A percentile compares a stretch with the other conserved stretches of the same genome.
Conservation (phyloP, 257 asterid species). For the Solanum boliviense region DNA sequence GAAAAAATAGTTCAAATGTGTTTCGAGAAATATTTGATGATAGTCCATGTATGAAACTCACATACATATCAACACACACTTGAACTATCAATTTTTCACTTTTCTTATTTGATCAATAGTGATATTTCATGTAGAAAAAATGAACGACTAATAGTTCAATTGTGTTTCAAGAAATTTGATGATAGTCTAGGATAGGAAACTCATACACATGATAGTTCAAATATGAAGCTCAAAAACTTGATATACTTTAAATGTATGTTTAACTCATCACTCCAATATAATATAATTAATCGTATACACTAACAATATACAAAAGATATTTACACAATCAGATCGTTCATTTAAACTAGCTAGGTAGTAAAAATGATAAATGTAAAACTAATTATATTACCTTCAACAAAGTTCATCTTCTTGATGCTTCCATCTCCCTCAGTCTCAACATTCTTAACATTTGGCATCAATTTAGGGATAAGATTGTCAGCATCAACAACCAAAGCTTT, state of each 20-base stretch:
- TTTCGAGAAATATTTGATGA: too few species aligned
- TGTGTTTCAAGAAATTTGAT: too few species aligned
- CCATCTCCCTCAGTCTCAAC: not conserved
- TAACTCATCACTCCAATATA: too few species aligned
- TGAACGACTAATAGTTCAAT: not conserved
- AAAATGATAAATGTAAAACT: not conserved
- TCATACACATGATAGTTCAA: not conserved
- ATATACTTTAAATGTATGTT: too few species aligned
- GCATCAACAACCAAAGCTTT: conserved; percentile 1
- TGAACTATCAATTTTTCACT: too few species aligned
- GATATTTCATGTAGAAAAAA: not conserved
- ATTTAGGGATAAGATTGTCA: not conserved
- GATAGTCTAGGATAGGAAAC: too few species aligned
- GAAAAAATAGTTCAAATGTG: too few species aligned
- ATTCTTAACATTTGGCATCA: conserved; percentile 5
- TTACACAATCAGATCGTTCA: too few species aligned
- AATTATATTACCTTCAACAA: not conserved
- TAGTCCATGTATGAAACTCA: not conserved
- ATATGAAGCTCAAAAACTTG: not conserved
- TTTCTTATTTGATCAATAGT: not conserved
- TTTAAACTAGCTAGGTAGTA: too few species aligned
- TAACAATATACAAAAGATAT: too few species aligned
- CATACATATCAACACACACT: not conserved
- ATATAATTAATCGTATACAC: too few species aligned
- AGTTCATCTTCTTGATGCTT: conserved; percentile 6